Percentiles rank a stretch among this genome's conserved stretches.
Conservation (phyloP, 106 monocot genomes). For the Allium fistulosum region DNA sequence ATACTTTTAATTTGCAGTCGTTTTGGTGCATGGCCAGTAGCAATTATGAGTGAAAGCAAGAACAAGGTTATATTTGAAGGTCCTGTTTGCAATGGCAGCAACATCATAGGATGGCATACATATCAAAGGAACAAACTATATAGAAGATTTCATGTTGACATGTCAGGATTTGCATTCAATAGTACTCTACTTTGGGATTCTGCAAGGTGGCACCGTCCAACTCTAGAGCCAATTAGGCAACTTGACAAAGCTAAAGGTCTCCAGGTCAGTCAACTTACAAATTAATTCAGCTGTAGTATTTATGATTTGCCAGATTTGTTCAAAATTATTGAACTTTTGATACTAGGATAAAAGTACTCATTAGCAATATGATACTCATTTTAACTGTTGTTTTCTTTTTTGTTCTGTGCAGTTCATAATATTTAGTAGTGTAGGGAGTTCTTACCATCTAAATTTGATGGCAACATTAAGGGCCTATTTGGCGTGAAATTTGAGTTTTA, state of each 20-base stretch:
- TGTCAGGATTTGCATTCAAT: constrained; percentile 81
- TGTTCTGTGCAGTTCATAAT: no score
- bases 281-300: no score
- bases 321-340: no score
- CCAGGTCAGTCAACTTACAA: constrained; percentile 25
- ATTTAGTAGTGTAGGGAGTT: no score
- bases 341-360: no score
- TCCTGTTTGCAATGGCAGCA: constrained; percentile 58
- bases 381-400: no score
- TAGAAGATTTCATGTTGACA: constrained; percentile 45
- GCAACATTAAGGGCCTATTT: no score
- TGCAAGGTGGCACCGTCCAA: constrained; percentile 51
- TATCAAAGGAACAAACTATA: constrained; percentile 25
- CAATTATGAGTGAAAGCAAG: constrained; percentile 26
- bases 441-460: no score
- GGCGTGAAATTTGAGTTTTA: no score
- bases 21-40: constrained; percentile 79
- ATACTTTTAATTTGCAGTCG: constrained; percentile 18
- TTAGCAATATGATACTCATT: no score
- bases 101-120: constrained; percentile 63
- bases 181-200: constrained; percentile 75
- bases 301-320: no score
- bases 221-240: constrained; percentile 34
- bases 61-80: constrained; percentile 45
- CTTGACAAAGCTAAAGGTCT: constrained; percentile 25